A percentile compares a stretch with the other conserved stretches of the same genome.
phyloP scores from a whole-genome alignment of 2,329 filamentous ascomycete species.

The Aureobasidium leucospermi region DNA sequence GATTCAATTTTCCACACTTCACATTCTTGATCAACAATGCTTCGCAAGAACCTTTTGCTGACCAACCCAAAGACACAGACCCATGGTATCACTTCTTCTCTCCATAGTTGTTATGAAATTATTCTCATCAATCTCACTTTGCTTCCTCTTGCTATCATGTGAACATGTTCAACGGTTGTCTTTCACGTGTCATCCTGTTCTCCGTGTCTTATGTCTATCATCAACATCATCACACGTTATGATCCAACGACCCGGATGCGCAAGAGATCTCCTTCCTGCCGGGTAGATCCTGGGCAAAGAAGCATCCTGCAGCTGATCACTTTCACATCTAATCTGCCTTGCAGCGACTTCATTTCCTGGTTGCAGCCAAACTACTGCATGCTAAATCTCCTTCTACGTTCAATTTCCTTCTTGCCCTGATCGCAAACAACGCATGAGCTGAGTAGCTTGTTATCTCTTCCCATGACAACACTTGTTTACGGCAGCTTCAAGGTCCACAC shows the following conservation, averaged over 20 bases:
- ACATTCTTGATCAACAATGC: background rate
- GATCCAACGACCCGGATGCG: background rate
- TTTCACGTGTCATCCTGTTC: background rate
- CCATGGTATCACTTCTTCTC: background rate
- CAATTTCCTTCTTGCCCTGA: background rate
- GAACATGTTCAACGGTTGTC: background rate
- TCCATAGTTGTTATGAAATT: background rate
- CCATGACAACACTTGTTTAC: too few relatives aligned
- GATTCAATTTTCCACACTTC: conserved; percentile 16
- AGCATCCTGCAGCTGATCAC: background rate
- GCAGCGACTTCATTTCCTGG: background rate
- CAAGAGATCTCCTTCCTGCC: background rate
- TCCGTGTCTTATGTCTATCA: background rate
- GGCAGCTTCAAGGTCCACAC: too few relatives aligned
- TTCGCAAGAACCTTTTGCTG: background rate
- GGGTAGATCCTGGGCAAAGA: background rate
- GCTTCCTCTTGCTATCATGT: background rate
- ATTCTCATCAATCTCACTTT: background rate
- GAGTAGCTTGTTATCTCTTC: too few relatives aligned
- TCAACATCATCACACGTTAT: background rate
- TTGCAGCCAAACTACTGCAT: background rate
- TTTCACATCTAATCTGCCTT: background rate
- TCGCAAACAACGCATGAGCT: too few relatives aligned
- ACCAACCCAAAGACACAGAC: conserved; percentile 4
- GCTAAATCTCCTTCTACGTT: too few relatives aligned